phyloP scores from a whole-genome alignment of 257 asterid species.

The Rehmannia glutinosa region DNA sequence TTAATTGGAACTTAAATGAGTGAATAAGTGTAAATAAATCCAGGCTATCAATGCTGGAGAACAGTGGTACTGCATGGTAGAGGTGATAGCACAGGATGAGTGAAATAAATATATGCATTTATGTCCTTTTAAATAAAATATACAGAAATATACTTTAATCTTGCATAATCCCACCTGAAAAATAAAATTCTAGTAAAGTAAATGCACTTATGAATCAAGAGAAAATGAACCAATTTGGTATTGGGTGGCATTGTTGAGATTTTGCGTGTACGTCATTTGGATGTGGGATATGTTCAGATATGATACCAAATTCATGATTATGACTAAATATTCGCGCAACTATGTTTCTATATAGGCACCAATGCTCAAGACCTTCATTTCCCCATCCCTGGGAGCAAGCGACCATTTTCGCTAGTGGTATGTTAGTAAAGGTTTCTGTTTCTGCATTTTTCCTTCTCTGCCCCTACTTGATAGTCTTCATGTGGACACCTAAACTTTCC shows the following conservation, averaged over 20 bases:
- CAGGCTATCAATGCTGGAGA: background rate
- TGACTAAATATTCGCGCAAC: background rate
- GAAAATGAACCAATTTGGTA: background rate
- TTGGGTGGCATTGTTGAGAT: background rate
- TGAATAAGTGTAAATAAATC: background rate
- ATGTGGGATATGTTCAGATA: background rate
- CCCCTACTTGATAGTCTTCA: background rate
- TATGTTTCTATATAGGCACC: slow-evolving; percentile 26
- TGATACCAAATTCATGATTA: background rate
- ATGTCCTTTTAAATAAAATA: background rate
- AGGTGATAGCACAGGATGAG: background rate
- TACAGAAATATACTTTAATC: background rate
- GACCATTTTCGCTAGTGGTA: slow-evolving; percentile 45
- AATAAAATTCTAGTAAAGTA: too few relatives aligned
- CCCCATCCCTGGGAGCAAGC: slow-evolving; percentile 39
- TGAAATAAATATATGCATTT: background rate
- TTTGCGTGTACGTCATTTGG: background rate
- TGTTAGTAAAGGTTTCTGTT: slow-evolving; percentile 2
- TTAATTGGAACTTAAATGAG: background rate
- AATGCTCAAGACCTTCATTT: slow-evolving; percentile 25
- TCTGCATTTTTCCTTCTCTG: background rate
- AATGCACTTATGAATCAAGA: too few relatives aligned
- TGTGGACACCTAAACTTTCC: background rate
- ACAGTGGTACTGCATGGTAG: background rate
- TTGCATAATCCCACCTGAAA: background rate